Evolutionary conservation across 2,329 filamentous ascomycete species (phyloP).

Genomic region (Neocatenulostroma microsporum): DNA sequence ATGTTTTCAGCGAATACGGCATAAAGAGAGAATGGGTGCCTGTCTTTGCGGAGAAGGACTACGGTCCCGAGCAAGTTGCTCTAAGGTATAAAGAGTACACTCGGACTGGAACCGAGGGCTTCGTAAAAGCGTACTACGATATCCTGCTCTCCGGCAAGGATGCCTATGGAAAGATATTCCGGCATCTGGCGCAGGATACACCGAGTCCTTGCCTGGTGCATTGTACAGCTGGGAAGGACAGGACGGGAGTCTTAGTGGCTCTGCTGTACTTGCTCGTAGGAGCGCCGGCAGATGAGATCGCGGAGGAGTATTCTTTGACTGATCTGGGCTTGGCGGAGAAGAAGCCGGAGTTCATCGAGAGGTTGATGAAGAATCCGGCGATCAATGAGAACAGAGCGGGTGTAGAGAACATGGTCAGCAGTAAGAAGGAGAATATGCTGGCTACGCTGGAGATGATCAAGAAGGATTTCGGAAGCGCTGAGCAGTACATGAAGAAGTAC

Average conservation of each 20-base stretch:
- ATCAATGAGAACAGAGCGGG: constrained; percentile 41
- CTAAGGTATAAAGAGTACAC: constrained; percentile 55
- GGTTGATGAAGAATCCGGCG: constrained; percentile 46
- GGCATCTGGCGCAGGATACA: constrained; percentile 45
- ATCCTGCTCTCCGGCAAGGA: constrained; percentile 51
- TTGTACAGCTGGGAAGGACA: constrained; percentile 70
- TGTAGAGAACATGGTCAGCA: constrained; percentile 38
- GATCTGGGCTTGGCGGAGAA: constrained; percentile 49
- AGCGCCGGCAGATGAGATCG: constrained; percentile 52
- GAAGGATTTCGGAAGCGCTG: constrained; percentile 54
- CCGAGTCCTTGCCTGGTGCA: constrained; percentile 55
- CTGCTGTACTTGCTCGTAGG: constrained; percentile 58
- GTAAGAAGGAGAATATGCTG: constrained; percentile 45
- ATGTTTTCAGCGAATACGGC: constrained; percentile 34
- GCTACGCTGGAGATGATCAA: constrained; percentile 48
- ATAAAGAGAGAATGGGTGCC: constrained; percentile 53
- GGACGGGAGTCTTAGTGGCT: constrained; percentile 63
- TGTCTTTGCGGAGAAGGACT: constrained; percentile 56
- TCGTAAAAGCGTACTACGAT: constrained; percentile 55
- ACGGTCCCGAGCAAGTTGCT: constrained; percentile 56
- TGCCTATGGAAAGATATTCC: constrained; percentile 53
- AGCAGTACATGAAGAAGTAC: constrained; percentile 53
- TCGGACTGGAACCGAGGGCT: constrained; percentile 49
- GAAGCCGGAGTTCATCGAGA: constrained; percentile 43
- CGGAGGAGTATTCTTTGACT: constrained; percentile 61